Percentiles rank a stretch among this genome's conserved stretches.
These are phyloP conservation scores for Pachysandra terminalis DNA, from an alignment of 164 flowering plant genomes.

Conservation along the genomic window DNA sequence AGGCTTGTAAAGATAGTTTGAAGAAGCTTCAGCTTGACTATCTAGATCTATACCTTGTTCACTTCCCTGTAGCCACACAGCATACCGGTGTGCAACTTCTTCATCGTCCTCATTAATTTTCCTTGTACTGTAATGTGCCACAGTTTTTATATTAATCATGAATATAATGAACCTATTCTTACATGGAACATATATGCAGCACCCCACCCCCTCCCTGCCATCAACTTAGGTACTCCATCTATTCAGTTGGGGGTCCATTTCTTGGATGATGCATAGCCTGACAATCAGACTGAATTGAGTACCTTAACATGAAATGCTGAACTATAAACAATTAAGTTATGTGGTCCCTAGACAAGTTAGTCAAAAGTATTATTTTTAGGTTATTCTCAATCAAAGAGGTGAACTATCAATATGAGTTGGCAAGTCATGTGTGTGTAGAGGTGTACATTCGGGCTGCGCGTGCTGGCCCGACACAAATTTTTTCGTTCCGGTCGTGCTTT, in stretches of 20 bases:
- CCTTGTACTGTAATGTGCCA: background rate
- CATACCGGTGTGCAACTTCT: slow-evolving; percentile 58
- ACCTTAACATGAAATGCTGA: background rate
- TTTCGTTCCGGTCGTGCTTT: too few species aligned
- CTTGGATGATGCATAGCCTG: background rate
- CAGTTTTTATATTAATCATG: background rate
- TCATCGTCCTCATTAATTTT: background rate
- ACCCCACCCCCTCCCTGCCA: too few species aligned
- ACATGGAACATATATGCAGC: too few species aligned
- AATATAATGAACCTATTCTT: background rate
- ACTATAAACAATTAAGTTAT: background rate
- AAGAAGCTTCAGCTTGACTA: slow-evolving; percentile 84
- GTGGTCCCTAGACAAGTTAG: too few species aligned
- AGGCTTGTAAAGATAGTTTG: slow-evolving; percentile 88
- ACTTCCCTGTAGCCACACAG: slow-evolving; percentile 83
- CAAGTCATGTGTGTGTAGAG: background rate
- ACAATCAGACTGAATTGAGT: background rate
- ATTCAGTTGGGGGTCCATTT: background rate
- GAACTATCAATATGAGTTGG: background rate
- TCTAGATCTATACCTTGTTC: slow-evolving; percentile 85
- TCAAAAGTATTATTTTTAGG: background rate
- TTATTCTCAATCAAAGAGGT: background rate
- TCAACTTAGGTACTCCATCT: too few species aligned
- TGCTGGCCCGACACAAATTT: too few species aligned
- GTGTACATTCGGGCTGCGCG: too few species aligned